Evolutionary conservation across 495 filamentous ascomycete genomes (phyloP), one percentile per base, ranked within the genome.

Genomic region (Sporormia fimetaria): DNA sequence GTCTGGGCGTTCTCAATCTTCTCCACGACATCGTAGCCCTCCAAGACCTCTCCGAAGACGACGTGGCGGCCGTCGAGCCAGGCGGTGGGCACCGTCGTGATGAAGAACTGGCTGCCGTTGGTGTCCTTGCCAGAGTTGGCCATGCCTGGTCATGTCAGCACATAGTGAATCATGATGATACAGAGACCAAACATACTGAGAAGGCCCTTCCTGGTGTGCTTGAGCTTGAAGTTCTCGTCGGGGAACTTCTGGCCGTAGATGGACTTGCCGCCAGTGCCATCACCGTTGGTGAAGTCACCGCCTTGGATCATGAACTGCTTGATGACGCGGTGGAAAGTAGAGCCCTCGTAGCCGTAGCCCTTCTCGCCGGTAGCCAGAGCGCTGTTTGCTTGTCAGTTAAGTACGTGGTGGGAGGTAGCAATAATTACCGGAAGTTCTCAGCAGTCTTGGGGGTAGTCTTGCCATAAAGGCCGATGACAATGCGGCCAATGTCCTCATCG

Each of bases 221-320:
- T 93, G 43, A 98, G 74, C 80, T 96, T 98, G 77, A 98, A 98
- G 80, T 96, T 98, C 81, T 98, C 90, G 64, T 98, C 90, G 37
- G 73, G 57, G 66, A 96, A 98, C 68, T 88, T 94, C 49, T 78
- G 73, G 53, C 90, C 90, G 63, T 96, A 98, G 68, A 98, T 82
- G 30, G 87, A 94, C 75, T 94, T 95, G 56, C 90, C 90, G 62
- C 90, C 90, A 59, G 87, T 95, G 56, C 73, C 88, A 59, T 99
- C 87, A 51, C 78, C 78, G 47, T 78, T 84, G 63, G 92, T 99
- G 69, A 99, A 99, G 68, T 99, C 92, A 67, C 92, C 90, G 61
- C 90, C 90, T 68, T 98, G 90, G 62, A 95, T 94, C 90, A 98
- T 98, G 71, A 98, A 98, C 41, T 81, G 57, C 70, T 88, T 87